Evolutionary conservation across 2,329 filamentous ascomycete genomes (phyloP).

Genomic region (Alternaria hordeiaustralica): DNA sequence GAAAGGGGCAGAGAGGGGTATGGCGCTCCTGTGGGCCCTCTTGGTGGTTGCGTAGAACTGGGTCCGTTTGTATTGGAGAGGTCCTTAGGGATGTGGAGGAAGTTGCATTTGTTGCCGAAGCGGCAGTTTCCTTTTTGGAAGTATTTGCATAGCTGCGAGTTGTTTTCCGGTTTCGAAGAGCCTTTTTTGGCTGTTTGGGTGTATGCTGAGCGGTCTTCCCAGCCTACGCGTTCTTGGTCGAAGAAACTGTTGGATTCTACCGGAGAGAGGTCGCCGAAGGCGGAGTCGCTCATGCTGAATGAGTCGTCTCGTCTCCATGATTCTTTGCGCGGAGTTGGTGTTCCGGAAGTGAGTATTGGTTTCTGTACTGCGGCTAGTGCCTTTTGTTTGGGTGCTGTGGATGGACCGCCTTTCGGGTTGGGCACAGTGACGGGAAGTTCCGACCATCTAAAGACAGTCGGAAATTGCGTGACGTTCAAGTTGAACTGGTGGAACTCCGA

Average conservation of each 20-base stretch:
- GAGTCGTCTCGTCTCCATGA: conserved; percentile 14
- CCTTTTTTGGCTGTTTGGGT: background rate
- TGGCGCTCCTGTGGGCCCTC: background rate
- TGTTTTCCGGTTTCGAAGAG: background rate
- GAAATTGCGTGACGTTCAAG: conserved; percentile 60
- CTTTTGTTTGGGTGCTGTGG: conserved; percentile 6
- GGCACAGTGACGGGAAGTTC: conserved; percentile 13
- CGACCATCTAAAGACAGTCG: conserved; percentile 58
- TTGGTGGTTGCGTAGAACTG: background rate
- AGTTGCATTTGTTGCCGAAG: conserved; percentile 30
- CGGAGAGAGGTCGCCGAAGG: conserved; percentile 1
- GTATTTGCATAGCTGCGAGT: conserved; percentile 23
- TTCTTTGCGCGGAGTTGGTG: conserved; percentile 8
- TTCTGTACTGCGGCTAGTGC: conserved; percentile 2
- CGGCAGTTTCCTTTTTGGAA: conserved; percentile 36
- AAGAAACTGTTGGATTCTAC: conserved; percentile 8
- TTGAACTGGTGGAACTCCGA: conserved; percentile 61
- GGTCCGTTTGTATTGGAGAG: background rate
- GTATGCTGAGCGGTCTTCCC: conserved; percentile 1
- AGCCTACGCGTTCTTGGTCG: conserved; percentile 9
- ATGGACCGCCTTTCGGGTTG: conserved; percentile 4
- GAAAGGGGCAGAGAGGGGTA: background rate
- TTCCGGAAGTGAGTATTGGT: background rate
- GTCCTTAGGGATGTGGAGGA: conserved; percentile 18
- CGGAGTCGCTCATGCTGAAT: conserved; percentile 6